Base-by-base conservation (phyloP, 2,329 filamentous ascomycete species). In the Fusarium sublunatum region DNA sequence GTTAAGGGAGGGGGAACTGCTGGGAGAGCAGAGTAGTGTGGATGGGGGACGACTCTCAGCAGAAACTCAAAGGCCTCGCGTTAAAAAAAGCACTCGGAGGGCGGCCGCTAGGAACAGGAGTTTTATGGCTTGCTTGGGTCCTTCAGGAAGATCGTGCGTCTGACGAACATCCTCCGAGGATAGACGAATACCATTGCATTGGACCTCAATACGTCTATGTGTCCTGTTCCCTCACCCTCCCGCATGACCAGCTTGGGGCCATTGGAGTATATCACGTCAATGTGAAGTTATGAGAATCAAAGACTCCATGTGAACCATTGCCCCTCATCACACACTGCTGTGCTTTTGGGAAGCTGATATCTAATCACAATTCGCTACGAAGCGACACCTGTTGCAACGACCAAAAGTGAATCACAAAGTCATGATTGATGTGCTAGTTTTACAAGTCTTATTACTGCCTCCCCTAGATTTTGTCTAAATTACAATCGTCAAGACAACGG, bases 51-150 rank as follows among this genome's bases (percentile, higher is more conserved):
- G 41, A 68, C 68, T 70, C 67, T 65, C 64, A 55, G 67, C 55
- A 64, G 61, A 62, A 69, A 65, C 65, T 64, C 68, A 74, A 59
- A 70, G 74, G 70, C 75, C 74, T 75, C 69, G 70, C 71, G 70
- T 67, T 69, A 51, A 13, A 49, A 54, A 73, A 73, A 72, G 68
- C 71, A 74, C 73, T 78, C 73, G 75, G 73, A 76, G 72, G 76
- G 74, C 75, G 76, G 76, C 75, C 75, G 75, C 77, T 78, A 76
- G 76, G 76, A 78, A 79, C 72, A 71, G 78, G 78, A 79, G 77
- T 79, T 78, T 75, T 74, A 76, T 75, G 76, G 76, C 74, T 76
- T 78, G 76, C 76, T 78, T 77, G 76, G 73, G 75, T 78, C 77
- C 58, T 46, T 74, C 71, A 74, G 75, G 75, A 77, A 73, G 73